Percentiles rank a stretch among this genome's conserved stretches.
Conservation (phyloP, 208 protist species). For the Borovskyia barvae region DNA sequence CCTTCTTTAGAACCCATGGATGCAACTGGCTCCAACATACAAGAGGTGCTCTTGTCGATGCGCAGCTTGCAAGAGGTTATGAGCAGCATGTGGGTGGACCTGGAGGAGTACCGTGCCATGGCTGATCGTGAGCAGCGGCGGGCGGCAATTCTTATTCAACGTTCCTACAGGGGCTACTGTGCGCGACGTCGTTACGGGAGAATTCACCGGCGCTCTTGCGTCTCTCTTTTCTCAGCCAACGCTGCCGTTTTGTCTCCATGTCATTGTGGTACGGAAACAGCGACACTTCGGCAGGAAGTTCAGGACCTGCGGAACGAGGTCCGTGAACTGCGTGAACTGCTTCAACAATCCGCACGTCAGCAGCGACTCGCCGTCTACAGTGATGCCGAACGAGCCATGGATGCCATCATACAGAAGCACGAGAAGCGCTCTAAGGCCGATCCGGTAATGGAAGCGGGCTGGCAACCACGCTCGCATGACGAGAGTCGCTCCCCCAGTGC, state of each 20-base stretch:
- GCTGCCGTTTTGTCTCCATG: constrained; percentile 12
- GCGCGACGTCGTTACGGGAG: constrained; percentile 49
- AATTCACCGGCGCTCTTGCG: constrained; percentile 1
- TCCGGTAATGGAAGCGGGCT: not conserved
- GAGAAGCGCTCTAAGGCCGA: not conserved
- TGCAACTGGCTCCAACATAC: constrained; percentile 27
- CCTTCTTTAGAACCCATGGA: constrained; percentile 12
- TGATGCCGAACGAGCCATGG: constrained; percentile 48
- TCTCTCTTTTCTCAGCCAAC: constrained; percentile 3
- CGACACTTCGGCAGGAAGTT: constrained; percentile 33
- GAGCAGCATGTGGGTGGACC: constrained; percentile 58
- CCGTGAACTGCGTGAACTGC: constrained; percentile 31
- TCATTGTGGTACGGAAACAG: constrained; percentile 13
- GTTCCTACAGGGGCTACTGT: constrained; percentile 63
- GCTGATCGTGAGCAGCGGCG: constrained; percentile 37
- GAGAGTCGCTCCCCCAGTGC: constrained; percentile 13
- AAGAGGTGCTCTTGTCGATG: constrained; percentile 53
- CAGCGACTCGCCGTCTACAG: constrained; percentile 24
- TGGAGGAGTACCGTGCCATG: constrained; percentile 60
- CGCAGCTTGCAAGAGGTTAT: constrained; percentile 54
- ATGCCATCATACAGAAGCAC: constrained; percentile 40
- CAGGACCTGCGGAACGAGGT: constrained; percentile 27
- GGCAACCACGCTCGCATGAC: not conserved
- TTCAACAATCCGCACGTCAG: constrained; percentile 27
- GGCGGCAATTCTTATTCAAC: constrained; percentile 76